phyloP scores from a whole-genome alignment of 176 grass and related monocot genomes.

The Phyllostachys edulis region DNA sequence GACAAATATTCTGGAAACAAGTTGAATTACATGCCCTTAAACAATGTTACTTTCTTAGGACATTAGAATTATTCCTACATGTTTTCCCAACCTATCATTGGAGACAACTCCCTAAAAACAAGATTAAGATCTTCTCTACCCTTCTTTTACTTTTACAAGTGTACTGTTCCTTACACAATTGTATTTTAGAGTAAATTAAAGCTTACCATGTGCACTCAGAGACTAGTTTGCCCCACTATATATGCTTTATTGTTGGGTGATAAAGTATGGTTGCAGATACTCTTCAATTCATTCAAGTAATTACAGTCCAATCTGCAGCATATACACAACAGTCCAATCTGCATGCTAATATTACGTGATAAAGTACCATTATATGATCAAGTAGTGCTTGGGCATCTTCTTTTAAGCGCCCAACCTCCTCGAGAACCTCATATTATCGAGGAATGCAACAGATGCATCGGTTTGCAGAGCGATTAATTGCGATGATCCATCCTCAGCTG shows the following conservation, averaged over 20 bases:
- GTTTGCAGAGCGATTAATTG: too few species aligned
- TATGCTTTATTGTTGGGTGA: conserved; percentile 19
- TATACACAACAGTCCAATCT: too few species aligned
- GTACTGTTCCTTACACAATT: conserved; percentile 11
- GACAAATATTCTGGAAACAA: conserved; percentile 25
- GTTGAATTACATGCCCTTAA: conserved; percentile 27
- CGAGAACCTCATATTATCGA: too few species aligned
- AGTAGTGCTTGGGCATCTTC: too few species aligned
- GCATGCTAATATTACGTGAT: too few species aligned
- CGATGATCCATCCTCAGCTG: too few species aligned
- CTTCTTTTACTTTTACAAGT: conserved; percentile 10
- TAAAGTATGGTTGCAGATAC: too few species aligned
- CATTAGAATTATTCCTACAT: conserved; percentile 4
- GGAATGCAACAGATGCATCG: too few species aligned
- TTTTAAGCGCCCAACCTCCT: too few species aligned
- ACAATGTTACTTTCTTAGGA: conserved; percentile 32
- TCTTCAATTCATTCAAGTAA: too few species aligned
- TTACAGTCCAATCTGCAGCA: too few species aligned
- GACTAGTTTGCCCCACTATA: conserved; percentile 1
- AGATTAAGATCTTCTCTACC: conserved; percentile 37
- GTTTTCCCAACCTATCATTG: conserved; percentile 27
- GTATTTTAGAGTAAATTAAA: neutral
- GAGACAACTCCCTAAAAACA: conserved; percentile 40
- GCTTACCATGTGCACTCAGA: conserved; percentile 24
- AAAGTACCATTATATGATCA: too few species aligned